Base-by-base conservation (phyloP, 1,284 basidiomycete species). In the Malassezia nana region DNA sequence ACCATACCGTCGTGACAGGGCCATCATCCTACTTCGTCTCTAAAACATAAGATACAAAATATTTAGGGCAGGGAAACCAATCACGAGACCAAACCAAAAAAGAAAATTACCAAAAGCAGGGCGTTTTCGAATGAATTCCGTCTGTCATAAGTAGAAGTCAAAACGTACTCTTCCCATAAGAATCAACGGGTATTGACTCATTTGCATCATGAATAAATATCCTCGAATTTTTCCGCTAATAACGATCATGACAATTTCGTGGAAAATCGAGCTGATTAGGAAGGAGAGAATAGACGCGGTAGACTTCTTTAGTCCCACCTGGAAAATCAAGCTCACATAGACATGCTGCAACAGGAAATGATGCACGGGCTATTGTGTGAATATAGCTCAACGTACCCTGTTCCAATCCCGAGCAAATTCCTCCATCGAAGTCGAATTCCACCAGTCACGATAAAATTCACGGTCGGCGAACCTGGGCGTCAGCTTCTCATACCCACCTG, bases 401-500 rank as follows among this genome's bases (percentile, higher is more conserved):
- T 74, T 74, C 71, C 71, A 74, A 52, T 69, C 65, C 20, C 71
- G 52, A 5, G 56, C 54, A 75, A 94, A 98, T 74, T 95, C 89
- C 69, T 95, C 94, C 85, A 88, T 92, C 2, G 86, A 86, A 0
- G 86, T 89, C 1, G 88, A 87, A 77, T 96, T 98, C 92, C 92
- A 96, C 73, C 89, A 95, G 73, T 95, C 91, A 75, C 90, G 86
- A 75, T 96, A 98, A 75, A 96, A 96, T 64, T 90, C 86, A 38
- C 92, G 81, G 74, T 98, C 92, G 24, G 89, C 89, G 71, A 96
- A 98, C 29, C 46, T 44, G 25, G 6, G 15, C 10, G n/a, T 31
- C 6, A 29, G 18, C 29, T 8, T 20, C 6, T 2, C 10, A 20
- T 3, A 44, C 43, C 12, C 22, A 31, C 84, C 83, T 85, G 2